Conservation (phyloP, 768 basidiomycete species). For the Serendipita vermifera region DNA sequence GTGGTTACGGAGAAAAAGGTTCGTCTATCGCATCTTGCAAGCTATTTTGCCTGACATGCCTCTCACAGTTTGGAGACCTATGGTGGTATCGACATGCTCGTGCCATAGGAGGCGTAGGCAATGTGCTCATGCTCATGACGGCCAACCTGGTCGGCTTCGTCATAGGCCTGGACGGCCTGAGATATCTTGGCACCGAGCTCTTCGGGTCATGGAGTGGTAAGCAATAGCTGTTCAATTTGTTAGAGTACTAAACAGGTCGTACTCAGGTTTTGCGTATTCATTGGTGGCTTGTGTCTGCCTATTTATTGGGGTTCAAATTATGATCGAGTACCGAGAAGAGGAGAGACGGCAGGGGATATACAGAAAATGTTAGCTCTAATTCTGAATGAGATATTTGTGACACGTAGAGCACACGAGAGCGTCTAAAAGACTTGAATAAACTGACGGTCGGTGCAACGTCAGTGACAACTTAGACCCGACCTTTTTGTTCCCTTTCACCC, state of each 20-base stretch:
- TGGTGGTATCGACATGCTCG: constrained; percentile 81
- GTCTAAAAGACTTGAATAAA: too few species aligned
- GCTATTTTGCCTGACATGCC: background rate
- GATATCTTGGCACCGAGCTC: constrained; percentile 50
- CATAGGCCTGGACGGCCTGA: constrained; percentile 68
- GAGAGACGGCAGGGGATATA: constrained; percentile 6
- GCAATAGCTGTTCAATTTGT: constrained; percentile 9
- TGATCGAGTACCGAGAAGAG: constrained; percentile 75
- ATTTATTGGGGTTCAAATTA: constrained; percentile 75
- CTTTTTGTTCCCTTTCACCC: background rate
- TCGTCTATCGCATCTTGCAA: constrained; percentile 16
- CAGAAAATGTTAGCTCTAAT: constrained; percentile 1
- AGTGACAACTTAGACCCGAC: background rate
- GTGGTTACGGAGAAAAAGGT: constrained; percentile 56
- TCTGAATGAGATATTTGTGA: too few species aligned
- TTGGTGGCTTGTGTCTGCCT: constrained; percentile 44
- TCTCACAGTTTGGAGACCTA: constrained; percentile 44
- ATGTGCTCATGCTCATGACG: constrained; percentile 76
- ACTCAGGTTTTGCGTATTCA: constrained; percentile 53
- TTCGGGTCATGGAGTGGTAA: constrained; percentile 54
- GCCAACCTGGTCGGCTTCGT: constrained; percentile 96
- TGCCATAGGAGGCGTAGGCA: constrained; percentile 69
- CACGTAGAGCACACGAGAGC: too few species aligned
- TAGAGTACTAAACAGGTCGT: constrained; percentile 1
- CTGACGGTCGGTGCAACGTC: background rate